These are phyloP conservation scores for Backusella morwellensis DNA, from an alignment of 192 early-diverging fungal species.

Conservation along the genomic window DNA sequence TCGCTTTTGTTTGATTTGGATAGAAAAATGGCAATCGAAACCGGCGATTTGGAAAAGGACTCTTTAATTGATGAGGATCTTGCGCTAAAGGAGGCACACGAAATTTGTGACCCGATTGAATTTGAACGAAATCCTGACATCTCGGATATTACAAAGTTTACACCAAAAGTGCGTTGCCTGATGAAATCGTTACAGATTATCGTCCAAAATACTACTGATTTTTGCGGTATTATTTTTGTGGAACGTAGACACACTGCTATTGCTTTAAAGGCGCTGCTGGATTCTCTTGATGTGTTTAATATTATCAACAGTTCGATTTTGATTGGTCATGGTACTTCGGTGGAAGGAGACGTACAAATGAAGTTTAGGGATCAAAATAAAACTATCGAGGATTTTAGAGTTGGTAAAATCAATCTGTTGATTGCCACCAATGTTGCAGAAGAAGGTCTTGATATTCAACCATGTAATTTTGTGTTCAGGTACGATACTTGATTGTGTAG, in stretches of 20 bases:
- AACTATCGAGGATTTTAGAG: conserved; percentile 65
- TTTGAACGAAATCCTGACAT: conserved; percentile 27
- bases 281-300: conserved; percentile 53
- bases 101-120: conserved; percentile 16
- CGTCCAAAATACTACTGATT: conserved; percentile 37
- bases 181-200: conserved; percentile 60
- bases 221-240: conserved; percentile 91
- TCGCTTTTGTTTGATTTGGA: conserved; percentile 40
- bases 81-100: conserved; percentile 12
- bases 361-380: conserved; percentile 52
- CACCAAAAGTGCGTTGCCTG: conserved; percentile 71
- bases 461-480: conserved; percentile 85
- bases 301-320: conserved; percentile 48
- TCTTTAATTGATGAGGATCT: conserved; percentile 20
- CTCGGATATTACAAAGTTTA: conserved; percentile 36
- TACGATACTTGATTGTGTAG: conserved; percentile 21
- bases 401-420: conserved; percentile 69
- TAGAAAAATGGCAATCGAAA: not conserved
- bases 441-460: conserved; percentile 93
- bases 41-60: not conserved
- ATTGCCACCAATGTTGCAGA: conserved; percentile 94
- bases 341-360: conserved; percentile 48
- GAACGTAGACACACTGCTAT: conserved; percentile 68
- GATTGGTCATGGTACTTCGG: conserved; percentile 54
- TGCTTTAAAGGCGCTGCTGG: conserved; percentile 52